These are phyloP conservation scores for Apophysomyces variabilis DNA, from an alignment of 371 early-diverging fungal species.

Conservation along the genomic window DNA sequence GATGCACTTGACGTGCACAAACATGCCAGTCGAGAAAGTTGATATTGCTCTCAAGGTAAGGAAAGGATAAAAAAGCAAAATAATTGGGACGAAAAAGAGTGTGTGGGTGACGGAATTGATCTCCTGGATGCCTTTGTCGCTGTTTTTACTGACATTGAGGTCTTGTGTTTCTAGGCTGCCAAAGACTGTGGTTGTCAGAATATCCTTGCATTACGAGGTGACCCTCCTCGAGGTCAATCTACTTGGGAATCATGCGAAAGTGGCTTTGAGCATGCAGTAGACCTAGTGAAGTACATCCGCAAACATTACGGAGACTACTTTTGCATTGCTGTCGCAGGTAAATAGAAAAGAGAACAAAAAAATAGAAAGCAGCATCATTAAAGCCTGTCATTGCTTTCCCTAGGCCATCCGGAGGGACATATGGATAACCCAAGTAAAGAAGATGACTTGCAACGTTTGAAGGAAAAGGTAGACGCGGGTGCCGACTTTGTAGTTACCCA, in stretches of 20 bases:
- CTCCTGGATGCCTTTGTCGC: too few species aligned
- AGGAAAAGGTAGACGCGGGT: conserved; percentile 90
- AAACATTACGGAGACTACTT: conserved; percentile 93
- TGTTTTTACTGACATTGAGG: too few species aligned
- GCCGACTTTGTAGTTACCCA: conserved; percentile 94
- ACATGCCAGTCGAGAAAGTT: conserved; percentile 89
- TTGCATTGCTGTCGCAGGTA: conserved; percentile 93
- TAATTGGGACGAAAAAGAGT: too few species aligned
- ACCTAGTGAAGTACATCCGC: conserved; percentile 90
- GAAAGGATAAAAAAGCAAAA: neutral
- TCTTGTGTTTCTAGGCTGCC: conserved; percentile 35
- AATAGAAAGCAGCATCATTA: neutral
- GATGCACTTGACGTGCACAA: conserved; percentile 98
- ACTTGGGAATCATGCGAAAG: conserved; percentile 81
- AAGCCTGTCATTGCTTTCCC: neutral
- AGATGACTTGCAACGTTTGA: conserved; percentile 77
- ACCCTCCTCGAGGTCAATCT: conserved; percentile 86
- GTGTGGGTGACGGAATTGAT: too few species aligned
- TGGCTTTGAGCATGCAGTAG: conserved; percentile 84
- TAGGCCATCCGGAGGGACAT: conserved; percentile 90
- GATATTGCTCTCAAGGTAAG: conserved; percentile 76
- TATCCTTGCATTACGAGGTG: conserved; percentile 94
- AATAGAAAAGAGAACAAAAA: neutral
- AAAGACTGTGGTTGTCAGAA: conserved; percentile 94
- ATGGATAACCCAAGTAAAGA: conserved; percentile 73